A percentile compares a stretch with the other conserved stretches of the same genome.
These are phyloP conservation scores for Nemania serpens DNA, from an alignment of 2,329 filamentous ascomycete genomes.

Conservation along the genomic window DNA sequence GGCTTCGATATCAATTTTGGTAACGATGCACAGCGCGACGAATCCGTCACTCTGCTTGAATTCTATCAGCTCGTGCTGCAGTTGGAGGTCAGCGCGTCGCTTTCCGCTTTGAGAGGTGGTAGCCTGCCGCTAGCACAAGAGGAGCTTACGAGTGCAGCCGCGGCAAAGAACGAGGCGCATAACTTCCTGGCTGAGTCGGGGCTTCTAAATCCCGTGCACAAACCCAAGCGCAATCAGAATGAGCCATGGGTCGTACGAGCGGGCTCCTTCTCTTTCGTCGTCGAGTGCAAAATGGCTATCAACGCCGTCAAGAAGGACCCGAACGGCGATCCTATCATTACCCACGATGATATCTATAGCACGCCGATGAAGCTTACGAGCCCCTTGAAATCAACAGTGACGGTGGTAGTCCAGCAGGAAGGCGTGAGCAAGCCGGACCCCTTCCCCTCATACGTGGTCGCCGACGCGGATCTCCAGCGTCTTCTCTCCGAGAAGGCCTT, in stretches of 20 bases:
- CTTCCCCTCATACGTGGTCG: constrained; percentile 16
- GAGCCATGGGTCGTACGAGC: constrained; percentile 29
- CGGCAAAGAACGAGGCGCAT: constrained; percentile 19
- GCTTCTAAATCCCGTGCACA: constrained; percentile 16
- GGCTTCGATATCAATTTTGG: constrained; percentile 18
- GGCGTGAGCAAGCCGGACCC: constrained; percentile 3
- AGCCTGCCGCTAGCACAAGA: background rate
- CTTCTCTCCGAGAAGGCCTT: constrained; percentile 10
- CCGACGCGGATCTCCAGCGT: constrained; percentile 15
- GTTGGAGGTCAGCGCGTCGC: background rate
- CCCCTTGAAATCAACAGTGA: constrained; percentile 8
- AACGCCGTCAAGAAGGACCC: constrained; percentile 4
- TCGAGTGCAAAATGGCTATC: constrained; percentile 31
- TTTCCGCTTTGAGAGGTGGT: background rate
- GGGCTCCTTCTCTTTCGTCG: constrained; percentile 31
- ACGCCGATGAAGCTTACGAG: constrained; percentile 17
- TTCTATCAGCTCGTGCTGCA: constrained; percentile 19
- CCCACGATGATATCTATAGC: constrained; percentile 9
- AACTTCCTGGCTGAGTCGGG: constrained; percentile 28
- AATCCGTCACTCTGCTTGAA: constrained; percentile 5
- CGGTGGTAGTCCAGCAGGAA: constrained; percentile 8
- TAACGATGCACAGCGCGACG: background rate
- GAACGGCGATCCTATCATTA: background rate
- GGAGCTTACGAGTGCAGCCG: background rate
- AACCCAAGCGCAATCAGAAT: constrained; percentile 20